Percentiles rank a stretch among this genome's conserved stretches.
phyloP scores from a whole-genome alignment of 441 rosid species.

The Adansonia grandidieri region DNA sequence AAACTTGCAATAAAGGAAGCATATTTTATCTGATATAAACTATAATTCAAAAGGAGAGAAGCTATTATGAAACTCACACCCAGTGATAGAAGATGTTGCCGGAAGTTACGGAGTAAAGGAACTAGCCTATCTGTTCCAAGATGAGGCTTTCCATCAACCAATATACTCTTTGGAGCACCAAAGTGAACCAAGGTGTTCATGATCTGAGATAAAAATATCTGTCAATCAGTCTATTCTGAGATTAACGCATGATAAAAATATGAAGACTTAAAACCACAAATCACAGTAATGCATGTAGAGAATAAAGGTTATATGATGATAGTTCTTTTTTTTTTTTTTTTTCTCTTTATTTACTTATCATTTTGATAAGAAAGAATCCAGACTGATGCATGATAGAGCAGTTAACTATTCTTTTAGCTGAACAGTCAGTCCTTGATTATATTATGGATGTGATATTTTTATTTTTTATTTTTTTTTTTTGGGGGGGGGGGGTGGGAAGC shows the following conservation, averaged over 20 bases:
- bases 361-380: conserved; percentile 2
- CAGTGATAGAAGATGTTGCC: conserved; percentile 72
- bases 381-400: not conserved
- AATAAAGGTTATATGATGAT: not conserved
- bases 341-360: not conserved
- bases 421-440: not conserved
- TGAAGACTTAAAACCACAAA: conserved; percentile 3
- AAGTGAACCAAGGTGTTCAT: conserved; percentile 89
- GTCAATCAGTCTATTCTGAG: conserved; percentile 11
- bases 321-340: not conserved
- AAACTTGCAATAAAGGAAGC: conserved; percentile 6
- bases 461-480: not conserved
- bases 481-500: too few relatives aligned
- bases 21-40: not conserved
- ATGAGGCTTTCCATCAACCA: conserved; percentile 96
- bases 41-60: not conserved
- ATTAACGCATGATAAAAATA: conserved; percentile 4
- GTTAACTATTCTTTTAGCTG: not conserved
- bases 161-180: conserved; percentile 82
- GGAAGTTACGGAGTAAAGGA: conserved; percentile 81
- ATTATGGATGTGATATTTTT: not conserved
- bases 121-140: conserved; percentile 87
- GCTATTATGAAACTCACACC: conserved; percentile 57
- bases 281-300: not conserved
- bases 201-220: conserved; percentile 51